Evolutionary conservation across 1,284 basidiomycete species (phyloP), one percentile per base, ranked within the genome.

Genomic region (Fomitiporia mediterranea): DNA sequence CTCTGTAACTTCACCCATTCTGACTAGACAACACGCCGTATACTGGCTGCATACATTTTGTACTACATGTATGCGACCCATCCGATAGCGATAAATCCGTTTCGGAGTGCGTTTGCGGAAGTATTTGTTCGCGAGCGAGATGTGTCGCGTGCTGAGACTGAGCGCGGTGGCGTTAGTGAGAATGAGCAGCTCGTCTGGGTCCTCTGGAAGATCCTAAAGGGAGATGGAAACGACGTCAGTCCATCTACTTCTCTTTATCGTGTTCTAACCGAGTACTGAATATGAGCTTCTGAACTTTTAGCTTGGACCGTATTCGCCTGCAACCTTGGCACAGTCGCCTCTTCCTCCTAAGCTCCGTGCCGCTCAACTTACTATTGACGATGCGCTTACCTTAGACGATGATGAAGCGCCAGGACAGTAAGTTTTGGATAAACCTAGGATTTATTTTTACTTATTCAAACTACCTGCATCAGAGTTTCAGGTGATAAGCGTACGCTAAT

Each of bases 161-260:
- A 70, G 34, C 72, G 75, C 32, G 82, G 80, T 42, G 78, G 77
- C 21, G 71, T 75, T 51, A 78, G 78, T 59, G 77, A 82, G 53
- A 86, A 80, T 66, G 86, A 89, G 66, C 87, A 87, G 64, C 72
- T 89, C 47, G 83, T 89, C 34, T 89, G 87, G 86, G 86, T 89
- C 34, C 72, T 89, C 54, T 89, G 86, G 86, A 89, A 89, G 71
- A 85, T 89, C 56, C 70, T 89, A 54, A 85, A 81, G 65, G 87
- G 87, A 48, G 86, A 89, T 66, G 87, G 87, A 8, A 81, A 80
- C 60, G 86, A 89, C 74, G 87, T 89, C 60, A 63, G 80, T 74
- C 27, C 38, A 49, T n/a, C 25, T 37, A 44, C 34, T 53, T 42
- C 59, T 48, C 35, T 55, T 28, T 51, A 15, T 50, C 37, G n/a